Percentiles rank a stretch among this genome's conserved stretches.
phyloP scores from a whole-genome alignment of 495 filamentous ascomycete genomes.

The Pseudomonodictys pantanalensis region DNA sequence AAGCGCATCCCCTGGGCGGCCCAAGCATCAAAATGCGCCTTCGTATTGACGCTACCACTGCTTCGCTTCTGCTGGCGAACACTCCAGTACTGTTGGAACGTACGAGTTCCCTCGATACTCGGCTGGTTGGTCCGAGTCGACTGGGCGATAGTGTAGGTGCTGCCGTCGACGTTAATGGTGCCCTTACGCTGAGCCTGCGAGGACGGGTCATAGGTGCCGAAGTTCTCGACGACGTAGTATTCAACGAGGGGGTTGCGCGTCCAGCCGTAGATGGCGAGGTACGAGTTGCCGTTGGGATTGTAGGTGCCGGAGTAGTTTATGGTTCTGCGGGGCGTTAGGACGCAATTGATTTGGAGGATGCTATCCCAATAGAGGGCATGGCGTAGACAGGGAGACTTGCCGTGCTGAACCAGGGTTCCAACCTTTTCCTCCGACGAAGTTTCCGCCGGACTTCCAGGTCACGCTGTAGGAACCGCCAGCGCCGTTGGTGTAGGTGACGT shows the following conservation, averaged over 20 bases:
- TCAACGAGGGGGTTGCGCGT: conserved; percentile 60
- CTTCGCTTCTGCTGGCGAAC: conserved; percentile 54
- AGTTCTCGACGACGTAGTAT: conserved; percentile 63
- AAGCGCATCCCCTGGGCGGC: conserved; percentile 40
- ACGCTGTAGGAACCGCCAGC: conserved; percentile 55
- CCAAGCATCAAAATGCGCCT: conserved; percentile 43
- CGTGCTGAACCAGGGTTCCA: conserved; percentile 38
- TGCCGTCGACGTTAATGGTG: conserved; percentile 29
- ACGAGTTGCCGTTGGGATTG: conserved; percentile 56
- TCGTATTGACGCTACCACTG: conserved; percentile 52
- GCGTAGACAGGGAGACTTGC: conserved; percentile 20
- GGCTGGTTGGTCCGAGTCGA: conserved; percentile 40
- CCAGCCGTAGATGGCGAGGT: conserved; percentile 64
- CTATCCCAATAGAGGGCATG: too few relatives aligned
- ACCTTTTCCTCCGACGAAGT: conserved; percentile 59
- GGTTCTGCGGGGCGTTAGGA: too few relatives aligned
- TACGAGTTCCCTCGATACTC: conserved; percentile 56
- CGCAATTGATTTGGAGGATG: too few relatives aligned
- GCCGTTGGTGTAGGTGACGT: conserved; percentile 58
- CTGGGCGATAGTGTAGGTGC: conserved; percentile 29
- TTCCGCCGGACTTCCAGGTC: conserved; percentile 52
- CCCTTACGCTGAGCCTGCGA: conserved; percentile 32
- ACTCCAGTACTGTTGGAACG: conserved; percentile 62
- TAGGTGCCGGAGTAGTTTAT: conserved; percentile 57
- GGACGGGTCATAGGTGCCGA: conserved; percentile 55